Conservation (phyloP, 73 alveolate species). For the Symbiodinium natans region DNA sequence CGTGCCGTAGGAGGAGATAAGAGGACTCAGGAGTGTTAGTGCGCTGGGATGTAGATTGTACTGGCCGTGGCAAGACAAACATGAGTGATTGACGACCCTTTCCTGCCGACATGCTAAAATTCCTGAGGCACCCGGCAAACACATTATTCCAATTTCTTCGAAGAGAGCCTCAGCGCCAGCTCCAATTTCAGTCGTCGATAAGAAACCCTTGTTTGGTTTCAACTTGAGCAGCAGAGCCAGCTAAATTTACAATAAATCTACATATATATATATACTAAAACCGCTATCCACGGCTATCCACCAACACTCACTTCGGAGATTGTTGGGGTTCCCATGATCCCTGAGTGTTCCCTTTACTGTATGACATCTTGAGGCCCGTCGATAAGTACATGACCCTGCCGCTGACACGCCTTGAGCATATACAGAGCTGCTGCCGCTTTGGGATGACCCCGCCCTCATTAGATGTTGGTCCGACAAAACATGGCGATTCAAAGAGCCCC, state of each 20-base stretch:
- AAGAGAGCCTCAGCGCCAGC: background rate
- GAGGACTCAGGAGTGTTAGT: too few species aligned
- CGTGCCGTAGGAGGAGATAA: too few species aligned
- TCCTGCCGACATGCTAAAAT: background rate
- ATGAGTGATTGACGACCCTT: background rate
- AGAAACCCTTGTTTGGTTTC: background rate
- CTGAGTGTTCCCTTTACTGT: too few species aligned
- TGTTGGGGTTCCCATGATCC: background rate
- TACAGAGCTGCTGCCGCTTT: too few species aligned
- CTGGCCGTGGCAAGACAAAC: background rate
- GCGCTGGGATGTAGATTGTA: too few species aligned
- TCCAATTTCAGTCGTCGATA: background rate
- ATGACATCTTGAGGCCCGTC: too few species aligned
- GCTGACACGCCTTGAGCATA: too few species aligned
- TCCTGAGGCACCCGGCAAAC: background rate
- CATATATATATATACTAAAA: too few species aligned
- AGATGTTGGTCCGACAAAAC: too few species aligned
- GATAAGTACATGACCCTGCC: too few species aligned
- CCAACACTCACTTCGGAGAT: background rate
- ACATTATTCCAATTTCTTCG: background rate
- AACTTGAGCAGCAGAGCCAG: background rate
- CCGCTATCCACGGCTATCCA: background rate
- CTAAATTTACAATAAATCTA: background rate
- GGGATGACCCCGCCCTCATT: too few species aligned
- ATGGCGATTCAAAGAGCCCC: too few species aligned